phyloP scores from a whole-genome alignment of 2,329 filamentous ascomycete species.

The Aspergillus ustus region DNA sequence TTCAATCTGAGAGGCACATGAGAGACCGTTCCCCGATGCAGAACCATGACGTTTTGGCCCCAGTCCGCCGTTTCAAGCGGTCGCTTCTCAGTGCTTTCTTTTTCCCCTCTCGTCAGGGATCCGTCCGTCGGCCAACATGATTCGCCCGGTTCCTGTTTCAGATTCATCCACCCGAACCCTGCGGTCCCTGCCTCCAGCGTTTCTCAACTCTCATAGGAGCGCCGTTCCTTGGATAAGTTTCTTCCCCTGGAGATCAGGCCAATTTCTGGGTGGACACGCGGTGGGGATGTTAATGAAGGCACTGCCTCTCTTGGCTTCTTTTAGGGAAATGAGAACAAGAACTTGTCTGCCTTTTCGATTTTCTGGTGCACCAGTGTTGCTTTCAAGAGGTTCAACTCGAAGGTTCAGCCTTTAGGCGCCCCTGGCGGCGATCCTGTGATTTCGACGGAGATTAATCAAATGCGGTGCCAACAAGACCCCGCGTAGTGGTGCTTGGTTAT shows the following conservation, averaged over 20 bases:
- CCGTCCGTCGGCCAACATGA: not conserved
- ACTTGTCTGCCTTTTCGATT: constrained; percentile 7
- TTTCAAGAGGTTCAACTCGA: not conserved
- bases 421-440: constrained; percentile 16
- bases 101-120: not conserved
- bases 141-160: constrained; percentile 11
- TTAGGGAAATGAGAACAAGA: constrained; percentile 15
- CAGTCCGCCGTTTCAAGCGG: not conserved
- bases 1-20: not conserved
- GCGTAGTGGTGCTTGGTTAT: constrained; percentile 18
- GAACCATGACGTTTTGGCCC: constrained; percentile 1
- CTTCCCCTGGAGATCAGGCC: constrained; percentile 15
- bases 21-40: not conserved
- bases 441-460: constrained; percentile 8
- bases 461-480: constrained; percentile 13
- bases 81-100: not conserved
- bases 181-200: not conserved
- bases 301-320: constrained; percentile 24
- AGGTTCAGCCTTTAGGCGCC: not conserved
- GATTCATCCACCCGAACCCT: not conserved
- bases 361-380: constrained; percentile 16
- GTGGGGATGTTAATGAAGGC: constrained; percentile 6
- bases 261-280: constrained; percentile 12
- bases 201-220: not conserved
- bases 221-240: not conserved